Evolutionary conservation across 257 asterid species (phyloP).

Genomic region (Solanum okadae): DNA sequence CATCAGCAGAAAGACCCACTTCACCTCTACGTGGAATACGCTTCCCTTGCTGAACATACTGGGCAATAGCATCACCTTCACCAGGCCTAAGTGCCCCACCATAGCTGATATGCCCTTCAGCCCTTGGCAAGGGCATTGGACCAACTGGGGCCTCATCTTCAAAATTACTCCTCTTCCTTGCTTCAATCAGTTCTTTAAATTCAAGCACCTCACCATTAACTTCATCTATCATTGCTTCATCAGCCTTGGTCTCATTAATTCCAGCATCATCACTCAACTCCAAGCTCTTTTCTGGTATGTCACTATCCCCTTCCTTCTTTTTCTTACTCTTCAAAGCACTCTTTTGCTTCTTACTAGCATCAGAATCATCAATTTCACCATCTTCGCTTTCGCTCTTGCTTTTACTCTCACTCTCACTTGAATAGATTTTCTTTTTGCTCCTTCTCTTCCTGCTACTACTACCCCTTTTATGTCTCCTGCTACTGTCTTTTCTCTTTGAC

Average conservation of each 20-base stretch:
- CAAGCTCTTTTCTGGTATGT: slow-evolving; percentile 16
- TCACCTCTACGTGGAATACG: slow-evolving; percentile 99
- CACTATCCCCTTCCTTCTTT: slow-evolving; percentile 32
- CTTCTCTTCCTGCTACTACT: slow-evolving; percentile 22
- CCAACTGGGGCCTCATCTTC: slow-evolving; percentile 74
- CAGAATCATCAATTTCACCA: slow-evolving; percentile 59
- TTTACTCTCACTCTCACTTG: slow-evolving; percentile 30
- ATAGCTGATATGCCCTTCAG: slow-evolving; percentile 94
- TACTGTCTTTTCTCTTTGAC: slow-evolving; percentile 22
- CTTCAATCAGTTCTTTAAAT: slow-evolving; percentile 65
- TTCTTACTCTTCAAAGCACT: slow-evolving; percentile 31
- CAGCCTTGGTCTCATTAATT: slow-evolving; percentile 16
- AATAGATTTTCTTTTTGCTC: slow-evolving; percentile 27
- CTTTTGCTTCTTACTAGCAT: slow-evolving; percentile 34
- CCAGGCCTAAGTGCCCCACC: slow-evolving; percentile 99
- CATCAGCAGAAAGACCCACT: slow-evolving; percentile 98
- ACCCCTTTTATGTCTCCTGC: slow-evolving; percentile 17
- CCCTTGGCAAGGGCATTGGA: slow-evolving; percentile 89
- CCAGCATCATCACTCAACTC: slow-evolving; percentile 25
- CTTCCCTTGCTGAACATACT: slow-evolving; percentile 97
- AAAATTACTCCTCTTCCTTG: slow-evolving; percentile 36
- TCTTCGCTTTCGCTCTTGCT: slow-evolving; percentile 28
- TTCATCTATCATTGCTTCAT: slow-evolving; percentile 33
- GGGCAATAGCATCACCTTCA: slow-evolving; percentile 99
- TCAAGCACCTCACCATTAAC: slow-evolving; percentile 35